These are phyloP conservation scores for Phlyctochytrium arcticum DNA, from an alignment of 192 early-diverging fungal genomes.

Conservation along the genomic window DNA sequence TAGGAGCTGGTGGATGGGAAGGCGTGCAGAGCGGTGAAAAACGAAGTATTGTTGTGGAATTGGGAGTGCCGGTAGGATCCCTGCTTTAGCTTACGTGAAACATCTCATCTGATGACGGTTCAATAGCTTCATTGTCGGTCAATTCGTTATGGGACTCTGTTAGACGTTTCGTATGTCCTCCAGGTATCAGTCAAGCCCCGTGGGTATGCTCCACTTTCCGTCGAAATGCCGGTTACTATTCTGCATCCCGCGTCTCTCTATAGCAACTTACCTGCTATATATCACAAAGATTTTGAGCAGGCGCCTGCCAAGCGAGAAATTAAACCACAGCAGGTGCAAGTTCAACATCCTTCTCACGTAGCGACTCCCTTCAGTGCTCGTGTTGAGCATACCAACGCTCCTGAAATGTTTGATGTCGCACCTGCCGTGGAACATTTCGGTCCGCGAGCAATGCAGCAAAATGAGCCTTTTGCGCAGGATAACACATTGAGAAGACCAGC, in stretches of 20 bases:
- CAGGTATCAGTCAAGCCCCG: slow-evolving; percentile 27
- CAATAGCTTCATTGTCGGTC: slow-evolving; percentile 28
- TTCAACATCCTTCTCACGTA: too few species aligned
- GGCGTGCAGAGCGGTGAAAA: slow-evolving; percentile 30
- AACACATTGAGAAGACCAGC: too few species aligned
- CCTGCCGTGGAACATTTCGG: too few species aligned
- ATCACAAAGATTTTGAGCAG: too few species aligned
- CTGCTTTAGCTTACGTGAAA: not conserved
- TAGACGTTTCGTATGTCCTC: slow-evolving; percentile 46
- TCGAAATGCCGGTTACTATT: slow-evolving; percentile 45
- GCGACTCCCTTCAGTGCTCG: too few species aligned
- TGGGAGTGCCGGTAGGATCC: slow-evolving; percentile 36
- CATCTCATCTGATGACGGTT: not conserved
- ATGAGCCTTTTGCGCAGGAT: too few species aligned
- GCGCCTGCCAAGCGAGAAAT: too few species aligned
- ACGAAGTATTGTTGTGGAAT: slow-evolving; percentile 22
- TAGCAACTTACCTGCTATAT: slow-evolving; percentile 11
- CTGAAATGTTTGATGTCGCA: too few species aligned
- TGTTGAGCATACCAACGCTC: too few species aligned
- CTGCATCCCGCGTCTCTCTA: slow-evolving; percentile 39
- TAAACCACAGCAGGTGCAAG: too few species aligned
- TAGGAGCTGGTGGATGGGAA: slow-evolving; percentile 20
- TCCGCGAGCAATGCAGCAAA: too few species aligned
- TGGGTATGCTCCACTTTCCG: slow-evolving; percentile 6
- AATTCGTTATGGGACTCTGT: slow-evolving; percentile 28